Conservation (phyloP, 352 stramenopile species). For the Phytophthora pluvialis region DNA sequence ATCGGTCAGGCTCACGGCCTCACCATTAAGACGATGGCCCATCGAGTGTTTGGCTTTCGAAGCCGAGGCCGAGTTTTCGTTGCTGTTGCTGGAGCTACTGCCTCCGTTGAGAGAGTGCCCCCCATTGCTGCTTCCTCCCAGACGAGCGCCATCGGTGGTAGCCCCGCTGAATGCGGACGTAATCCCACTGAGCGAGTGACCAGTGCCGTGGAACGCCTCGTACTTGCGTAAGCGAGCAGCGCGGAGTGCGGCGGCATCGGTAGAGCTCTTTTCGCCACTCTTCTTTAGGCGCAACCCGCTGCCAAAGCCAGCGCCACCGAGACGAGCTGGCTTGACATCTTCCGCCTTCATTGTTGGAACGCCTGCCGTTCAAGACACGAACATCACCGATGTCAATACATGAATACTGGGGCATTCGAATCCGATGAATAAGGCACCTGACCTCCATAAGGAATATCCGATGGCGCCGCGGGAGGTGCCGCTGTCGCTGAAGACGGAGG, state of each 20-base stretch:
- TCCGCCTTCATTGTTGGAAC: slow-evolving; percentile 70
- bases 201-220: slow-evolving; percentile 85
- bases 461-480: slow-evolving; percentile 42
- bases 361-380: slow-evolving; percentile 31
- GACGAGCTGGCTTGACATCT: slow-evolving; percentile 47
- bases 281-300: slow-evolving; percentile 81
- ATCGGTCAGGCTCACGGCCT: slow-evolving; percentile 30
- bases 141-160: slow-evolving; percentile 20
- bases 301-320: slow-evolving; percentile 45
- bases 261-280: slow-evolving; percentile 54
- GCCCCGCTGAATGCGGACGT: slow-evolving; percentile 39
- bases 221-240: slow-evolving; percentile 80
- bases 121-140: slow-evolving; percentile 37
- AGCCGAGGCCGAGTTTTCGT: background rate
- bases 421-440: slow-evolving; percentile 6
- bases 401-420: slow-evolving; percentile 1
- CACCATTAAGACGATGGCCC: slow-evolving; percentile 40
- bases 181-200: slow-evolving; percentile 71
- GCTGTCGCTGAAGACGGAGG: slow-evolving; percentile 26
- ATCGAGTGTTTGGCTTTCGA: slow-evolving; percentile 25
- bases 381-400: background rate
- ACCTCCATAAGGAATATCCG: slow-evolving; percentile 71
- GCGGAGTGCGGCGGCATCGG: slow-evolving; percentile 69
- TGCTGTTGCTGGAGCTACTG: slow-evolving; percentile 13
- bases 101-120: slow-evolving; percentile 26